Percentiles rank a stretch among this genome's conserved stretches.
Conservation (phyloP, 208 protist genomes). For the Acanthamoeba royreba region DNA sequence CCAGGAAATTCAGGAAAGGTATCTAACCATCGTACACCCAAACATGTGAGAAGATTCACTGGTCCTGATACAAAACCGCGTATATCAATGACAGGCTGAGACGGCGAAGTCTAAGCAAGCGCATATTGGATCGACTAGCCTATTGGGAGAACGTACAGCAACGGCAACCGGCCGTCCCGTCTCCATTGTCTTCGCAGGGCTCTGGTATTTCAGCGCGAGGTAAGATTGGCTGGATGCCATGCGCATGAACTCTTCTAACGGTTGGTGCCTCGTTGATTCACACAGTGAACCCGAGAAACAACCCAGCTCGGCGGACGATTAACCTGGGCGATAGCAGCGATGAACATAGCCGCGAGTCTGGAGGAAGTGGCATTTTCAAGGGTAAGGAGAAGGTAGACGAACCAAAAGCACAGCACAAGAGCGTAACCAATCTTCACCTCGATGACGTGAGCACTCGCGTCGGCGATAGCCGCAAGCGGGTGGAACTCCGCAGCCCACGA, state of each 20-base stretch:
- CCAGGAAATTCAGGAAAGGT: not conserved
- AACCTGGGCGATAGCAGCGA: too few species aligned
- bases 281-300: too few species aligned
- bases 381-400: not conserved
- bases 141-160: conserved; percentile 30
- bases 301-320: too few species aligned
- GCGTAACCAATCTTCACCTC: not conserved
- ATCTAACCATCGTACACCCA: not conserved
- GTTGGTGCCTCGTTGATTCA: too few species aligned
- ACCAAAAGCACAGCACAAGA: not conserved
- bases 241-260: too few species aligned
- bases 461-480: not conserved
- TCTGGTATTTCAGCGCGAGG: too few species aligned
- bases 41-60: too few species aligned
- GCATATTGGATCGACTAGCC: not conserved
- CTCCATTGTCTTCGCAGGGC: not conserved
- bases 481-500: not conserved
- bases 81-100: not conserved
- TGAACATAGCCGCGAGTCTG: too few species aligned
- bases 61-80: too few species aligned
- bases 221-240: too few species aligned
- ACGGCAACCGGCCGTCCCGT: too few species aligned
- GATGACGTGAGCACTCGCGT: not conserved
- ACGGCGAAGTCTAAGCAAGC: not conserved
- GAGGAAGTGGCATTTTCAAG: not conserved